Percentiles rank a stretch among this genome's conserved stretches.
These are phyloP conservation scores for Suillus cothurnatus DNA, from an alignment of 768 basidiomycete genomes.

Conservation along the genomic window DNA sequence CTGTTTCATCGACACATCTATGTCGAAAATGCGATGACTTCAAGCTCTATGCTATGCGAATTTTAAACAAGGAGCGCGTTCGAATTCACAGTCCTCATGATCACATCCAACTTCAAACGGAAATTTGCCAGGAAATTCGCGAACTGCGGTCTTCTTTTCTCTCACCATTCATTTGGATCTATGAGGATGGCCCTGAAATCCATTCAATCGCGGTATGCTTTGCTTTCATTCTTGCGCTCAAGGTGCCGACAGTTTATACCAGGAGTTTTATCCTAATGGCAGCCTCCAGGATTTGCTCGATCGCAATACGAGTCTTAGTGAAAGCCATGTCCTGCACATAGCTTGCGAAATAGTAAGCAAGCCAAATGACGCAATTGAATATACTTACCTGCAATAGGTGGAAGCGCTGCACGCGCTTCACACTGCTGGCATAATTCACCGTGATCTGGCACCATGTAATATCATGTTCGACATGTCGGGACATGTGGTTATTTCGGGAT, in stretches of 20 bases:
- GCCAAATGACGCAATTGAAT: neutral
- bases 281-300: slow-evolving; percentile 35
- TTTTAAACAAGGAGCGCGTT: slow-evolving; percentile 17
- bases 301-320: slow-evolving; percentile 36
- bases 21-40: slow-evolving; percentile 34
- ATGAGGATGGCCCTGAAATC: slow-evolving; percentile 40
- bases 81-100: slow-evolving; percentile 20
- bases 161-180: slow-evolving; percentile 40
- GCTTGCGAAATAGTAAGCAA: slow-evolving; percentile 50
- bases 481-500: slow-evolving; percentile 48
- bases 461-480: slow-evolving; percentile 46
- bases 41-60: slow-evolving; percentile 35
- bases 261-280: slow-evolving; percentile 39
- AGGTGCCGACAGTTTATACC: slow-evolving; percentile 14
- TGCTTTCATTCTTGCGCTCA: slow-evolving; percentile 3
- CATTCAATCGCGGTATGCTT: slow-evolving; percentile 43
- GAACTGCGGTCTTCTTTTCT: slow-evolving; percentile 41
- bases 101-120: slow-evolving; percentile 31
- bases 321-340: slow-evolving; percentile 42
- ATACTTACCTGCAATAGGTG: slow-evolving; percentile 20
- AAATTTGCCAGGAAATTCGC: slow-evolving; percentile 38
- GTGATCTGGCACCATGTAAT: slow-evolving; percentile 46
- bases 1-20: slow-evolving; percentile 16
- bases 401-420: slow-evolving; percentile 49
- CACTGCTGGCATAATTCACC: slow-evolving; percentile 47